A percentile compares a stretch with the other conserved stretches of the same genome.
Evolutionary conservation across 352 stramenopile genomes (phyloP).

Genomic region (Saprolegnia diclina): DNA sequence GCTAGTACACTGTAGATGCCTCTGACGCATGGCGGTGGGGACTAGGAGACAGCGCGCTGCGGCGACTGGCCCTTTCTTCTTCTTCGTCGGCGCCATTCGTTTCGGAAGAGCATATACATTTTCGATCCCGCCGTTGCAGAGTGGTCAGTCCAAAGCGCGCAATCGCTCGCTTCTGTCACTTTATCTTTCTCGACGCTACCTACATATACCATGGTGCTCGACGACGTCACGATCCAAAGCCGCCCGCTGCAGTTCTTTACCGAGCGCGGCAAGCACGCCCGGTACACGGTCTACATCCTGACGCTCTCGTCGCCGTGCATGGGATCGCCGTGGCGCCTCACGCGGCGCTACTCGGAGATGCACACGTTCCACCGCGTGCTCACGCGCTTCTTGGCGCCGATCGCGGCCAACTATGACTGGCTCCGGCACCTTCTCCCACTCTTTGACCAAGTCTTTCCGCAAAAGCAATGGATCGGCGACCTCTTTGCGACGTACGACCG

Average conservation of each 20-base stretch:
- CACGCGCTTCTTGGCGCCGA: background rate
- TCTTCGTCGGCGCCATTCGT: too few relatives aligned
- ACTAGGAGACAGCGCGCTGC: too few relatives aligned
- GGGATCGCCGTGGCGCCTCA: background rate
- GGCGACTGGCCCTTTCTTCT: too few relatives aligned
- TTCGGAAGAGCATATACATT: too few relatives aligned
- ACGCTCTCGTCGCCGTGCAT: background rate
- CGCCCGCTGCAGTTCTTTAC: background rate
- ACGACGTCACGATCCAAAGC: too few relatives aligned
- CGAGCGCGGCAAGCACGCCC: background rate
- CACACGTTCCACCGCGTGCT: background rate
- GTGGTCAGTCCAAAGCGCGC: too few relatives aligned
- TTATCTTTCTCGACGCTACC: too few relatives aligned
- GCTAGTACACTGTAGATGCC: too few relatives aligned
- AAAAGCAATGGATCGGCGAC: background rate
- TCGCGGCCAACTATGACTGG: background rate
- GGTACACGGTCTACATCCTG: background rate
- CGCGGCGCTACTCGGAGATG: background rate
- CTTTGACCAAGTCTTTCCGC: background rate
- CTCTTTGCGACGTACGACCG: background rate
- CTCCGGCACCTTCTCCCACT: background rate
- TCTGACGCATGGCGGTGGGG: too few relatives aligned
- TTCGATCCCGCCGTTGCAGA: too few relatives aligned
- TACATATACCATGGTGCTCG: too few relatives aligned
- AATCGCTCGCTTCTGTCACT: too few relatives aligned